Conservation (phyloP, 163 green algal species). For the Volvox carteri region DNA sequence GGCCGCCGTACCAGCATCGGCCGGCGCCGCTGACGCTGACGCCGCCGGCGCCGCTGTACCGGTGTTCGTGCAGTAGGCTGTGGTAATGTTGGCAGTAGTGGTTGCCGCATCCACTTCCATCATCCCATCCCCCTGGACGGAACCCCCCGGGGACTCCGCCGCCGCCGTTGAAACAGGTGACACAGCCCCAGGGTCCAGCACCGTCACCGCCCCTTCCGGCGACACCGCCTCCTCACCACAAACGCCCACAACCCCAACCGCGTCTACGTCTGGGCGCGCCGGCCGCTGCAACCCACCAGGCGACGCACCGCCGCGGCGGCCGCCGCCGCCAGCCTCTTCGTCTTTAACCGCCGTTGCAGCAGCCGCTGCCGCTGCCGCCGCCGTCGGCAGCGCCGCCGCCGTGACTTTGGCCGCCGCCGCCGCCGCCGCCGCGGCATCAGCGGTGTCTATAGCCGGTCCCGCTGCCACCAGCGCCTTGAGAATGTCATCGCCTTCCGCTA, state of each 20-base stretch:
- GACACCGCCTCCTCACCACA: too few species aligned
- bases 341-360: not conserved
- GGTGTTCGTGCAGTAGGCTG: too few species aligned
- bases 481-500: slow-evolving; percentile 41
- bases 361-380: not conserved
- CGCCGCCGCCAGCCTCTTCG: not conserved
- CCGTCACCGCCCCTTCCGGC: too few species aligned
- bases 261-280: too few species aligned
- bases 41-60: too few species aligned
- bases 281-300: too few species aligned
- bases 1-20: too few species aligned
- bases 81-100: too few species aligned
- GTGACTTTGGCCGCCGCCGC: not conserved
- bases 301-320: not conserved
- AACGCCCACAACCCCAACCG: too few species aligned
- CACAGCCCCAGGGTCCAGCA: too few species aligned
- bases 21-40: too few species aligned
- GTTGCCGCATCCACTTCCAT: not conserved
- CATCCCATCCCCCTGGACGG: not conserved
- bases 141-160: not conserved
- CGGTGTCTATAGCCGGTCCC: slow-evolving; percentile 26
- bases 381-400: not conserved
- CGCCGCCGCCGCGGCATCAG: slow-evolving; percentile 23
- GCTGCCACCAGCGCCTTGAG: slow-evolving; percentile 41
- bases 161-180: not conserved